phyloP scores from a whole-genome alignment of 2,329 filamentous ascomycete species.

The Aspergillus tubingensis region DNA sequence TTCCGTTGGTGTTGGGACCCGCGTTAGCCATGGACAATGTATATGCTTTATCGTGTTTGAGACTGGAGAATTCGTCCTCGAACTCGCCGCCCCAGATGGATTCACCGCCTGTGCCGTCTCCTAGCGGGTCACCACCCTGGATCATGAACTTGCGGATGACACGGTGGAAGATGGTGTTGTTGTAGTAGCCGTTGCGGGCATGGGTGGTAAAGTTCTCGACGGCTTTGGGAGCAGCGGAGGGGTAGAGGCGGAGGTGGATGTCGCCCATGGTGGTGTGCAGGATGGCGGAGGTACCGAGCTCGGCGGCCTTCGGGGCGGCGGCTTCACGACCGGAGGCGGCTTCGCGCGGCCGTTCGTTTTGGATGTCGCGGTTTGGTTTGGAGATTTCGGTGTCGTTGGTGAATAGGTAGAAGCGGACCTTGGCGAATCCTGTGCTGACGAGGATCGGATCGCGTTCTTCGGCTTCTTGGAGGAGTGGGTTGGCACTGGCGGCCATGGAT shows the following conservation, averaged over 20 bases:
- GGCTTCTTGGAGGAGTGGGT: conserved; percentile 89
- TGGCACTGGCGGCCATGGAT: conserved; percentile 93
- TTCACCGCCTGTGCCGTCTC: conserved; percentile 86
- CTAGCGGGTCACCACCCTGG: conserved; percentile 77
- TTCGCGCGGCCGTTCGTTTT: conserved; percentile 86
- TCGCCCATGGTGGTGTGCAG: conserved; percentile 94
- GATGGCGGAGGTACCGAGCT: conserved; percentile 76
- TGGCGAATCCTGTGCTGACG: conserved; percentile 78
- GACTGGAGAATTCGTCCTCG: conserved; percentile 85
- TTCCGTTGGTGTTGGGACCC: conserved; percentile 90
- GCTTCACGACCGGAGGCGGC: conserved; percentile 52
- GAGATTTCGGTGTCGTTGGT: conserved; percentile 83
- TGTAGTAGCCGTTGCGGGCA: conserved; percentile 88
- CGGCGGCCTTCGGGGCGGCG: conserved; percentile 61
- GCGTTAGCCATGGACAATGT: conserved; percentile 98
- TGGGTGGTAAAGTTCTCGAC: conserved; percentile 98
- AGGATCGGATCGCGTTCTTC: conserved; percentile 89
- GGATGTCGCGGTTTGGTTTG: conserved; percentile 83
- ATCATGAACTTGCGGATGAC: conserved; percentile 99
- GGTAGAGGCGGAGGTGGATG: conserved; percentile 90
- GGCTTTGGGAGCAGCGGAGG: conserved; percentile 86
- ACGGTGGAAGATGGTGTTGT: conserved; percentile 95
- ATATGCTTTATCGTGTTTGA: conserved; percentile 95
- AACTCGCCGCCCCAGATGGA: conserved; percentile 93
- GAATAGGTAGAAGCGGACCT: conserved; percentile 97